Percentiles rank a stretch among this genome's conserved stretches.
Conservation (phyloP, 2,329 filamentous ascomycete genomes). For the Calycina herbarum region DNA sequence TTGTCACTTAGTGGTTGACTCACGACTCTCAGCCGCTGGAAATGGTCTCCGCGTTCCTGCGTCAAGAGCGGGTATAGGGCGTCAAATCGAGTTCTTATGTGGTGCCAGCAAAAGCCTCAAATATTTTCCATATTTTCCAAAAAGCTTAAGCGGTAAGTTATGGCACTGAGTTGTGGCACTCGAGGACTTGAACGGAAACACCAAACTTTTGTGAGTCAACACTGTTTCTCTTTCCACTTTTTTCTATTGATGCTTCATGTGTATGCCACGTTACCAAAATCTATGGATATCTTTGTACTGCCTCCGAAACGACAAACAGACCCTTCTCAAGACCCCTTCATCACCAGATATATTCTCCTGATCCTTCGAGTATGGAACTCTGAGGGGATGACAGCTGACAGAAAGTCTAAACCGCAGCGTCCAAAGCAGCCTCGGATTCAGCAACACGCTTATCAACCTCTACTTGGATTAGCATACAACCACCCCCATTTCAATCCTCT, state of each 20-base stretch:
- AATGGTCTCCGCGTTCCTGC: not conserved
- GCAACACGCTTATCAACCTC: not conserved
- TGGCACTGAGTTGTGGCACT: not conserved
- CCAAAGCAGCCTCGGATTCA: not conserved
- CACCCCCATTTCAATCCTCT: not conserved
- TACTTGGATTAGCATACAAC: not conserved
- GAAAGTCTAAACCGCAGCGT: not conserved
- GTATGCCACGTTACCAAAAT: not conserved
- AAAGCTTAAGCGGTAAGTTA: not conserved
- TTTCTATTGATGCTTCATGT: slow-evolving; percentile 1
- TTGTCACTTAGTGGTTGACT: not conserved
- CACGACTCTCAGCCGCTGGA: not conserved
- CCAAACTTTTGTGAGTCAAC: not conserved
- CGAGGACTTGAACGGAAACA: not conserved
- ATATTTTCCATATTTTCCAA: not conserved
- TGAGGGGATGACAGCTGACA: not conserved
- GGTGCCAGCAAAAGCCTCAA: slow-evolving; percentile 1
- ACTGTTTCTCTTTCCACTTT: not conserved
- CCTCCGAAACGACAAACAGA: not conserved
- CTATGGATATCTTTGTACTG: not conserved
- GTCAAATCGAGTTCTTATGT: not conserved
- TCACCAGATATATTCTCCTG: not conserved
- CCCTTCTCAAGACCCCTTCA: not conserved
- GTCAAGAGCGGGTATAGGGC: not conserved
- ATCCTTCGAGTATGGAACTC: not conserved